These are phyloP conservation scores for Dactylellina drechsleri DNA, from an alignment of 2,329 filamentous ascomycete genomes.

Conservation along the genomic window DNA sequence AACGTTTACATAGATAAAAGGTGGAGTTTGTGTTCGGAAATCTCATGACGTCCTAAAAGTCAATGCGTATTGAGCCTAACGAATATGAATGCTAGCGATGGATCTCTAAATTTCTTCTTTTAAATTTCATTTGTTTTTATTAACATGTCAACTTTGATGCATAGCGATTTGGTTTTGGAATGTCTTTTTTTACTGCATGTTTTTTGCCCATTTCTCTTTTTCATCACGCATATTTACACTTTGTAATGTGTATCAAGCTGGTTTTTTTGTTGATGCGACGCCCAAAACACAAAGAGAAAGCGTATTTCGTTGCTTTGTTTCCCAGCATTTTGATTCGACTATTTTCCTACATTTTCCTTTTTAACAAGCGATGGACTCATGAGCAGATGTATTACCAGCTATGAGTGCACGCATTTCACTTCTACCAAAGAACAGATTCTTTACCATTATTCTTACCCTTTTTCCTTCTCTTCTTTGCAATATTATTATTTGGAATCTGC, in stretches of 20 bases:
- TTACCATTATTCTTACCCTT: conserved; percentile 13
- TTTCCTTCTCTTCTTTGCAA: conserved; percentile 3
- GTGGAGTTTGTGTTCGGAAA: conserved; percentile 49
- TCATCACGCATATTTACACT: conserved; percentile 35
- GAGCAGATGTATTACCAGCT: conserved; percentile 32
- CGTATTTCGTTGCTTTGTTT: conserved; percentile 11
- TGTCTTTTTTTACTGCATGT: conserved; percentile 29
- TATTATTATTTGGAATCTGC: conserved; percentile 6
- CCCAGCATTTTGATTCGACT: conserved; percentile 6
- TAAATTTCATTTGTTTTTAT: conserved; percentile 18
- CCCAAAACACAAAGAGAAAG: conserved; percentile 31
- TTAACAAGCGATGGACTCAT: conserved; percentile 23
- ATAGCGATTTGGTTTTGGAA: conserved; percentile 53
- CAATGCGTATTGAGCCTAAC: conserved; percentile 47
- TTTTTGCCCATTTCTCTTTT: conserved; percentile 8
- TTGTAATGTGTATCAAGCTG: conserved; percentile 49
- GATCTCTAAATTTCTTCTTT: not conserved
- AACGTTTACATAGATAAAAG: conserved; percentile 5
- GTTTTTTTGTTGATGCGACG: conserved; percentile 7
- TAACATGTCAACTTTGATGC: conserved; percentile 35
- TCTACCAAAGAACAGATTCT: conserved; percentile 40
- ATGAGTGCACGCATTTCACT: conserved; percentile 40
- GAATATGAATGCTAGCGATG: conserved; percentile 47
- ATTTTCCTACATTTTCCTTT: not conserved
- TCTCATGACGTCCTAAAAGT: conserved; percentile 40